phyloP scores from a whole-genome alignment of 257 asterid genomes.

The Penstemon newberryi region DNA sequence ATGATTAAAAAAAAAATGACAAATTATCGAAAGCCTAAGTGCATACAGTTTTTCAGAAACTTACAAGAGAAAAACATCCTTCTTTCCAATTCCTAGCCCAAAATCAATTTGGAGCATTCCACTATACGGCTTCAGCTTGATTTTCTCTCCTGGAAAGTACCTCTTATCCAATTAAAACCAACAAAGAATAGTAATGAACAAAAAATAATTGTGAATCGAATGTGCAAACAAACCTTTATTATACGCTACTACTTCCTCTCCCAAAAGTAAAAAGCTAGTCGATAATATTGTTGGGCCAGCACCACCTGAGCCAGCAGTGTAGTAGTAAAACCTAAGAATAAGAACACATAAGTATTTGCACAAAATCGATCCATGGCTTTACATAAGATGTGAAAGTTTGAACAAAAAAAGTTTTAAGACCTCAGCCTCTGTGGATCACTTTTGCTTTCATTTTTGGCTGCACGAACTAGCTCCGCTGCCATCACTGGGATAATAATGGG shows the following conservation, averaged over 20 bases:
- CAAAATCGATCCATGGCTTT: no score
- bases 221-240: conserved; percentile 61
- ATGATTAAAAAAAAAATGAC: no score
- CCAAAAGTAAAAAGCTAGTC: conserved; percentile 92
- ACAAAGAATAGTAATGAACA: background rate
- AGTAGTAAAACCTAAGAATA: conserved; percentile 76
- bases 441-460: conserved; percentile 55
- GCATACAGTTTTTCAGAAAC: conserved; percentile 25
- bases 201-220: background rate
- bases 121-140: conserved; percentile 82
- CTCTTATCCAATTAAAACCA: conserved; percentile 19
- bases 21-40: no score
- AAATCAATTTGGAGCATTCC: conserved; percentile 90
- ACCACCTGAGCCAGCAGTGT: conserved; percentile 97
- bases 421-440: conserved; percentile 81
- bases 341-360: conserved; percentile 9
- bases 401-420: conserved; percentile 34
- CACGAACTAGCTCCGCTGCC: conserved; percentile 97
- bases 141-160: conserved; percentile 57
- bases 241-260: conserved; percentile 92
- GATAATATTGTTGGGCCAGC: conserved; percentile 94
- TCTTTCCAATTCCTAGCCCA: conserved; percentile 81
- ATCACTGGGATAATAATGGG: conserved; percentile 56
- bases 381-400: background rate
- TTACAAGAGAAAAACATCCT: conserved; percentile 87